Evolutionary conservation across 116 monocot genomes (phyloP), one percentile per base, ranked within the genome.

Genomic region (Trichopus zeylanicus): DNA sequence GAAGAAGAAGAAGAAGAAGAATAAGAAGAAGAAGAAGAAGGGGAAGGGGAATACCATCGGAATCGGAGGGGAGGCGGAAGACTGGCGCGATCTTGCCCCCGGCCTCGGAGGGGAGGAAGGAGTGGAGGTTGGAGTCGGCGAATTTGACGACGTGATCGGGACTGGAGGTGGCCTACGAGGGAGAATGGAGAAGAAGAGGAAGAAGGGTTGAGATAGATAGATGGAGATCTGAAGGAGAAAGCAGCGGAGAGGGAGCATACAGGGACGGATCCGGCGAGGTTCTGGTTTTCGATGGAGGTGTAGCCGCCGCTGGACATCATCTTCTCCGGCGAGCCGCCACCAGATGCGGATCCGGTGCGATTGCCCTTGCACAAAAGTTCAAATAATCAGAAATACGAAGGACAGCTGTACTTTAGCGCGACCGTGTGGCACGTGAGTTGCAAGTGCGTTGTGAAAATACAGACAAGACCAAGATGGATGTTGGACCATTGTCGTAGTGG

Each of bases 91-190:
- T 88, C 72, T 78, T 93, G 46, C 93, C 88, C 55, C 71, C 71
- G 25, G 75, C 59, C 18, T 82, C 75, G 1, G 85, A 79, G 5
- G 93, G 85, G 13, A 88, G 85, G 63, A 93, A 88, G 0, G 85
- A 82, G 56, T 85, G 88, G 35, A 93, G 79, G 51, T 88, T 88
- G 8, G 93, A 93, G 22, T 88, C 93, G 81, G 77, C 47, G 70
- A 93, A 88, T 46, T 79, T 88, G 56, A 85, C 82, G 53, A 68
- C 71, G 51, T 73, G 76, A 69, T 88, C 88, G 4, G 78, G 51
- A 11, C 53, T 73, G 25, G 79, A 29, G 32, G 71, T 85, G 1
- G 82, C 88, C 93, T 88, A 73, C 67, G 32, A 56, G 10, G 19
- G 48, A 42, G 31, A 38, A 49, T 21, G 37, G 59, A 31, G n/a